Evolutionary conservation across 441 rosid species (phyloP), one percentile per base, ranked within the genome.

Genomic region (Gossypium schwendimanii): DNA sequence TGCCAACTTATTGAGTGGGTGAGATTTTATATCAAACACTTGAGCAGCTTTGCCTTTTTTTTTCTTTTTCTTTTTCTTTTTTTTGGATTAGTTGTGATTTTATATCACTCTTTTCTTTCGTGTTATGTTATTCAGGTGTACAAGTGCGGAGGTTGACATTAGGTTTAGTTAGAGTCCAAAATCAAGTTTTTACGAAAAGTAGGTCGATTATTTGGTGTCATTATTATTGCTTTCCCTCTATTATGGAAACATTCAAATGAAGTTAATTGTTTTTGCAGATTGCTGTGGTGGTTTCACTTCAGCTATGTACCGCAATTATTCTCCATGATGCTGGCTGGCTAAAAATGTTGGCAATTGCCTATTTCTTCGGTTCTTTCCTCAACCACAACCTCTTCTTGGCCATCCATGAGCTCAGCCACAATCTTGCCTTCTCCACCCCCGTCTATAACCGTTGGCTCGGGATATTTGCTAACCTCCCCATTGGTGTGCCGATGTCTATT

Each of bases 331-430:
- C 91, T 6, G 86, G 92, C 52, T 91, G 93, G 93, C 77, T 87
- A 75, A 91, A 89, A 85, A 87, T 91, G 49, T 75, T 91, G 64
- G 78, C 77, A 63, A 76, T 85, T 53, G 81, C 97, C 26, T 91
- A 91, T 80, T 91, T 89, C 85, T 91, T 91, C 76, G 96, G 97
- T 50, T 89, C 96, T 28, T 89, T 94, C 76, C 92, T 94, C 68
- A 94, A 89, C 75, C 98, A 91, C 83, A 94, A 93, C 75, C 94
- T 93, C 73, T 91, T 91, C 80, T 81, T 93, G 59, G 98, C 98
- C 53, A 91, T 91, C 73, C 98, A 93, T 69, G 98, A 93, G 81
- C 85, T 91, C 63, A 88, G 96, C 83, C 98, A 91, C 85, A 93
- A 91, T 74, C 96, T 93, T 0, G 96, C 98, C 31, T 93, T 91